Conservation (phyloP, 257 asterid genomes). For the Euphrasia confusa region DNA sequence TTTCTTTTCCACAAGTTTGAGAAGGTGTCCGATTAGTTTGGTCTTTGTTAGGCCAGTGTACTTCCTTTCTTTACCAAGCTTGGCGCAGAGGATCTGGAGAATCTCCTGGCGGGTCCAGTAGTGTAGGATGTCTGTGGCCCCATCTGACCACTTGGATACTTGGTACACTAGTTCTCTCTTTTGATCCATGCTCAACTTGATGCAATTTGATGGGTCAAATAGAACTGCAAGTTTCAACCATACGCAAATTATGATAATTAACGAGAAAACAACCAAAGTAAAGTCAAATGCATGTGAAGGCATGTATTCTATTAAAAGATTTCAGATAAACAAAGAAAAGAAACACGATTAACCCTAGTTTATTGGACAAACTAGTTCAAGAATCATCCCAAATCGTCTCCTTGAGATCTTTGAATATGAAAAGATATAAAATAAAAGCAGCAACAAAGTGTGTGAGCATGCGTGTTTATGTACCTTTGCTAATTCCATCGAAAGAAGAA, state of each 20-base stretch:
- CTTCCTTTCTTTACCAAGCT: conserved; percentile 94
- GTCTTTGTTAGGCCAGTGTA: conserved; percentile 88
- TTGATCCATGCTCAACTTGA: conserved; percentile 74
- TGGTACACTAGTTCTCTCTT: too few species aligned
- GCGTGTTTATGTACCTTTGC: conserved; percentile 29
- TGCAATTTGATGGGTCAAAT: conserved; percentile 65
- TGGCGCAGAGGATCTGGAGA: conserved; percentile 81
- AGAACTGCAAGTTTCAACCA: conserved; percentile 42
- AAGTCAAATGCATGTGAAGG: conserved; percentile 7
- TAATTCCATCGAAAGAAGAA: conserved; percentile 28
- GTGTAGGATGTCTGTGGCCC: conserved; percentile 72
- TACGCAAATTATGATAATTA: background rate
- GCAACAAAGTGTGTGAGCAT: conserved; percentile 35
- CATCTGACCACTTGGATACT: conserved; percentile 61
- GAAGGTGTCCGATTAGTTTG: conserved; percentile 74
- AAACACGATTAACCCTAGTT: background rate
- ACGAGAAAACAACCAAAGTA: background rate
- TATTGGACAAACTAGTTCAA: conserved; percentile 15
- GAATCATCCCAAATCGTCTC: conserved; percentile 30
- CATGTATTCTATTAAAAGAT: too few species aligned
- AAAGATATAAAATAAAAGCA: conserved; percentile 24
- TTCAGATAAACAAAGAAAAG: background rate
- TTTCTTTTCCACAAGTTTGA: conserved; percentile 73
- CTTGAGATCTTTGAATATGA: conserved; percentile 6
- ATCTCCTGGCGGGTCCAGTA: conserved; percentile 95